phyloP scores from a whole-genome alignment of 2,329 filamentous ascomycete genomes.

The Chrysosphaeria jannelii region DNA sequence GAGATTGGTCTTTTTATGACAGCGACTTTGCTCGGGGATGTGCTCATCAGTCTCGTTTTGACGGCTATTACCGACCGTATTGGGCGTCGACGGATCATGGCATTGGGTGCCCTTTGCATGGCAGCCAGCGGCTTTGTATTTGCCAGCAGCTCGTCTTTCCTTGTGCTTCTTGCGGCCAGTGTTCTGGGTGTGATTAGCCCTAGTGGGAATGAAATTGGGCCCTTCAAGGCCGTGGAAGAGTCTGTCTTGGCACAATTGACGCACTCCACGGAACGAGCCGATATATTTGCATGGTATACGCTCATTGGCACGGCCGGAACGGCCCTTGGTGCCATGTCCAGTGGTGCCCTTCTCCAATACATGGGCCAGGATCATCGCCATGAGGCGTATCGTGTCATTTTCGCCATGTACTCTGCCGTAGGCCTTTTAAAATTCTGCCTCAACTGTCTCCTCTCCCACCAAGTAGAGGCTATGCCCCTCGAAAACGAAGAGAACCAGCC shows the following conservation, averaged over 20 bases:
- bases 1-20: constrained; percentile 34
- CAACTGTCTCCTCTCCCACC: constrained; percentile 14
- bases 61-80: constrained; percentile 24
- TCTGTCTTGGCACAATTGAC: constrained; percentile 26
- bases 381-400: constrained; percentile 21
- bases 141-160: constrained; percentile 20
- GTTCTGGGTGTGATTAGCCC: constrained; percentile 32
- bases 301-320: constrained; percentile 26
- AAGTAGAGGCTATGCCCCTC: constrained; percentile 6
- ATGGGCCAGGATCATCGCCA: constrained; percentile 6
- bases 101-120: constrained; percentile 24
- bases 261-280: constrained; percentile 13
- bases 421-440: constrained; percentile 25
- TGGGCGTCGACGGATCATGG: constrained; percentile 22
- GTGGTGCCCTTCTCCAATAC: constrained; percentile 28
- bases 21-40: constrained; percentile 27
- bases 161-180: constrained; percentile 23
- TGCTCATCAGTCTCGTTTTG: constrained; percentile 24
- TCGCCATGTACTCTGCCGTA: constrained; percentile 23
- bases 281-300: constrained; percentile 32
- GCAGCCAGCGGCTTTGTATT: constrained; percentile 22
- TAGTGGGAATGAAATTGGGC: constrained; percentile 33
- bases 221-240: constrained; percentile 30
- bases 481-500: not conserved
- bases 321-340: constrained; percentile 25